Percentiles rank a stretch among this genome's conserved stretches.
Conservation (phyloP, 1,284 basidiomycete genomes). For the Leccinum huronense region DNA sequence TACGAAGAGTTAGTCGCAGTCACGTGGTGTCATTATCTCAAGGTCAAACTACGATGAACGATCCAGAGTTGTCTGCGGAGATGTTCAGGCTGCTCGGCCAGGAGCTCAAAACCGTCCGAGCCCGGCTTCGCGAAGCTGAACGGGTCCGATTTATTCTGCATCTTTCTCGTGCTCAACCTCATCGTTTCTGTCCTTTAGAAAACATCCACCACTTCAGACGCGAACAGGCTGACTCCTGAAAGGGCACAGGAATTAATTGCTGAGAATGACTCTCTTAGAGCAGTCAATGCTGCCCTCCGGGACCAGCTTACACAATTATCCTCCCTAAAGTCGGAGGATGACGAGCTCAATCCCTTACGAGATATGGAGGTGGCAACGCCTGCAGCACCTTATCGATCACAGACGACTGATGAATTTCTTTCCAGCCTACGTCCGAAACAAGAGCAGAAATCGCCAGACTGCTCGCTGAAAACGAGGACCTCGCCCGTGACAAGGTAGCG, state of each 20-base stretch:
- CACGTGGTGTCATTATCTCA: slow-evolving; percentile 13
- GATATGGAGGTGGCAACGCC: slow-evolving; percentile 10
- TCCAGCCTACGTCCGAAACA: slow-evolving; percentile 13
- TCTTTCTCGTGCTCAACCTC: background rate
- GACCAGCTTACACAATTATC: slow-evolving; percentile 9
- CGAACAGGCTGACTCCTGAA: slow-evolving; percentile 8
- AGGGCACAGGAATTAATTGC: slow-evolving; percentile 10
- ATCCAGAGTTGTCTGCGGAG: slow-evolving; percentile 26
- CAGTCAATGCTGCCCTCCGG: slow-evolving; percentile 23
- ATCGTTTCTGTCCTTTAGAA: slow-evolving; percentile 12
- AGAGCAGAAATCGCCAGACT: slow-evolving; percentile 17
- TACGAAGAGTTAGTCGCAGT: slow-evolving; percentile 1
- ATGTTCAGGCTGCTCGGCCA: slow-evolving; percentile 30
- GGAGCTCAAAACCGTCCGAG: slow-evolving; percentile 27
- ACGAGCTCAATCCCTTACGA: slow-evolving; percentile 1
- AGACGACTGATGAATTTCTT: slow-evolving; percentile 6
- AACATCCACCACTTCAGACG: slow-evolving; percentile 2
- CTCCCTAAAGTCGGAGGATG: slow-evolving; percentile 25
- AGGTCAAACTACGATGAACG: background rate
- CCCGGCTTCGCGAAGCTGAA: slow-evolving; percentile 25
- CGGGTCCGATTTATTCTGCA: slow-evolving; percentile 10
- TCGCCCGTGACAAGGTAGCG: slow-evolving; percentile 21
- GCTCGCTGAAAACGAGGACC: slow-evolving; percentile 20
- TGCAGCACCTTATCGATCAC: background rate
- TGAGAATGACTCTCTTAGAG: slow-evolving; percentile 23